Evolutionary conservation across 176 grass and related monocot genomes (phyloP), one percentile per base, ranked within the genome.

Genomic region (Eragrostis curvula): DNA sequence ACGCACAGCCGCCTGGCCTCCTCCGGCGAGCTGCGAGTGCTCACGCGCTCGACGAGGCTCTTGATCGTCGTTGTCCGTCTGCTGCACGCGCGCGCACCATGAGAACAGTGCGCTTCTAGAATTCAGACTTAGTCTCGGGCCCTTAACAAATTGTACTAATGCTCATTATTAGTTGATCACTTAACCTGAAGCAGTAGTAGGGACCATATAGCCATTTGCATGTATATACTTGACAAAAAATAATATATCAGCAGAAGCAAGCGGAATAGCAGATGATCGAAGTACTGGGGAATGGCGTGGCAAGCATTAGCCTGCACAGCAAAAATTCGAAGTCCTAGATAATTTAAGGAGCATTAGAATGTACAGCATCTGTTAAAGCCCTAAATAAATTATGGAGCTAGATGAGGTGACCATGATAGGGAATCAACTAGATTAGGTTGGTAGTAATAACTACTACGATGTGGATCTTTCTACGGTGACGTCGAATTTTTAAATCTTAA

Each of bases 31-130:
- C 71, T 3, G 70, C 63, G 58, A 85, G 83, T 71, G 70, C 70
- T 75, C 78, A 86, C 85, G 70, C 78, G 85, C 74, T 81, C 85
- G 41, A 67, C 78, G 70, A 73, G 84, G 76, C 21, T 49, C 58
- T 69, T 82, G 83, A 78, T 86, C 83, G 79, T 86, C 83, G 79
- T 72, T 86, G 88, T 85, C 73, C 78, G 66, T 58, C 83, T 20
- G 47, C n/a, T 66, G 78, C 88, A 89, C 88, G 88, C 79, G 78
- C 57, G 79, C 79, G 58, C 88, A 86, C 83, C 78, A 90, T 73
- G 66, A 78, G 58, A 78, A 73, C 25, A 90, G 73, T 50, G 79
- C 88, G 83, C 78, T 86, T 89, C 78, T 86, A 86, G 79, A 86
- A 82, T 14, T 75, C 73, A 66, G 79, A 78, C 78, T 47, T 41